These are phyloP conservation scores for Saraca asoca DNA, from an alignment of 331 rosid genomes.

Conservation along the genomic window DNA sequence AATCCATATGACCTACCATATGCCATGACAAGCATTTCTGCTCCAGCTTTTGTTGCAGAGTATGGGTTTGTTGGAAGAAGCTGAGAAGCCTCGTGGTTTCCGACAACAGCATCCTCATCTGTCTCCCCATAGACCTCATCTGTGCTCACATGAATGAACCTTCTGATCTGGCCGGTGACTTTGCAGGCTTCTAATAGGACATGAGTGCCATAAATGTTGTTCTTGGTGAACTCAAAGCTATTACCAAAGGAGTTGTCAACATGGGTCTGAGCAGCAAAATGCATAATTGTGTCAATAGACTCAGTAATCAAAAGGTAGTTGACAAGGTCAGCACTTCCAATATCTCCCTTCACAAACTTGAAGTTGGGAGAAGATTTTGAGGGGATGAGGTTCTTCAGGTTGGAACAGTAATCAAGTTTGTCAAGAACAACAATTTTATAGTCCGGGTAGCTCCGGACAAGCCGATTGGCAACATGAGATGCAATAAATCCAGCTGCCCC, in stretches of 20 bases:
- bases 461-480: constrained; percentile 86
- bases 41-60: constrained; percentile 70
- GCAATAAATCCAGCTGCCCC: constrained; percentile 91
- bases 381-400: constrained; percentile 72
- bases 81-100: constrained; percentile 88
- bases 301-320: constrained; percentile 78
- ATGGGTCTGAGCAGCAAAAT: constrained; percentile 89
- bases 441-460: constrained; percentile 66
- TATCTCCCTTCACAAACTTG: constrained; percentile 88
- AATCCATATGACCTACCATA: constrained; percentile 62
- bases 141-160: constrained; percentile 87
- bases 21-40: constrained; percentile 70
- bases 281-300: constrained; percentile 79
- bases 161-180: constrained; percentile 79
- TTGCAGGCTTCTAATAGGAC: constrained; percentile 83
- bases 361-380: constrained; percentile 71
- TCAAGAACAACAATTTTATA: constrained; percentile 83
- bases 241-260: constrained; percentile 86
- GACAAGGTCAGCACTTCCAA: constrained; percentile 87
- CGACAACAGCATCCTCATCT: constrained; percentile 79
- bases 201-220: constrained; percentile 82
- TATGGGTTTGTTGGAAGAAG: constrained; percentile 71
- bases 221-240: constrained; percentile 86
- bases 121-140: constrained; percentile 92
- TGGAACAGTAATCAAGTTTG: constrained; percentile 85